Conservation (phyloP, 2,329 filamentous ascomycete species). For the Apiospora malaysiana region DNA sequence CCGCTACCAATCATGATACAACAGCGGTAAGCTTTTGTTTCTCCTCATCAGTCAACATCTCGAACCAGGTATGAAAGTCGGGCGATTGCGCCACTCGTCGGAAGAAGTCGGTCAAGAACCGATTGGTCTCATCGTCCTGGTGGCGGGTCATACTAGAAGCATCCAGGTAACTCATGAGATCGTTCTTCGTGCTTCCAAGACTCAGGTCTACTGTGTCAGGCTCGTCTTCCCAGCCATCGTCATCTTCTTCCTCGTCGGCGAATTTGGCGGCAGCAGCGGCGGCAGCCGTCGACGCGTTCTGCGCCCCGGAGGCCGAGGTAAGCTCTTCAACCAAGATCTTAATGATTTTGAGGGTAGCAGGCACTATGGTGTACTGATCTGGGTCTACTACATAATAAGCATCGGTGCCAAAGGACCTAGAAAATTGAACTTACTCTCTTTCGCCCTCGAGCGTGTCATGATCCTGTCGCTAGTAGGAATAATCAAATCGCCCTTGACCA, state of each 20-base stretch:
- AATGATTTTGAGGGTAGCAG: slow-evolving; percentile 91
- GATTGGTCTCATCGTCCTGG: slow-evolving; percentile 89
- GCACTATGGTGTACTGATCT: slow-evolving; percentile 85
- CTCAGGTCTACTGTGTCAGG: slow-evolving; percentile 78
- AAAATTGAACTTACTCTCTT: slow-evolving; percentile 65
- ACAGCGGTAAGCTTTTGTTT: slow-evolving; percentile 56
- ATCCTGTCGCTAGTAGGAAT: slow-evolving; percentile 81
- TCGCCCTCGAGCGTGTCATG: slow-evolving; percentile 91
- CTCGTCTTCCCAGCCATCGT: slow-evolving; percentile 90
- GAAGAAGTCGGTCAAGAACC: slow-evolving; percentile 85
- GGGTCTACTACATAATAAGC: slow-evolving; percentile 62
- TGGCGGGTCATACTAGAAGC: slow-evolving; percentile 62
- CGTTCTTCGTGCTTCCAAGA: slow-evolving; percentile 68
- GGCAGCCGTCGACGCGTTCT: slow-evolving; percentile 56
- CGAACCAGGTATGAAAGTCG: slow-evolving; percentile 63
- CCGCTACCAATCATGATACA: not conserved
- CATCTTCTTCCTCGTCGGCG: slow-evolving; percentile 64
- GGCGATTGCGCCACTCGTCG: slow-evolving; percentile 58
- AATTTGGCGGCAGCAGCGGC: slow-evolving; percentile 66
- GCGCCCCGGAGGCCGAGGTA: slow-evolving; percentile 75
- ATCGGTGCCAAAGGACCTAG: slow-evolving; percentile 25
- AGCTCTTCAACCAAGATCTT: slow-evolving; percentile 96
- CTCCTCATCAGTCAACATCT: slow-evolving; percentile 60
- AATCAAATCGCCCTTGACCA: slow-evolving; percentile 91
- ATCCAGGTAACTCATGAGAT: slow-evolving; percentile 80